phyloP scores from a whole-genome alignment of 1,284 basidiomycete genomes.

The Cronartium ribicola region DNA sequence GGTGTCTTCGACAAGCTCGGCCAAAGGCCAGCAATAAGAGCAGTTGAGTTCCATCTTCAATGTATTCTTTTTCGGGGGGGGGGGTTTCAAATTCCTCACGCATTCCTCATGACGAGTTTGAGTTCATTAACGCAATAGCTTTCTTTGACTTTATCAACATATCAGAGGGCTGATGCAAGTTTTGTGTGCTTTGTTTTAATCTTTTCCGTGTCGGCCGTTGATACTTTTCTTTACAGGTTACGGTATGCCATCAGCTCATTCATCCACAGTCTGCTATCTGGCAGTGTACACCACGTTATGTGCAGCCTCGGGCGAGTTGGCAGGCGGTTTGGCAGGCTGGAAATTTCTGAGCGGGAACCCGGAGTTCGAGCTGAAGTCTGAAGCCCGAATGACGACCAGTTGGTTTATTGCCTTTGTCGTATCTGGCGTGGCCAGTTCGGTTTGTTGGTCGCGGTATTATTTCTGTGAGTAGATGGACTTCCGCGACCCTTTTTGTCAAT shows the following conservation, averaged over 20 bases:
- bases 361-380: not conserved
- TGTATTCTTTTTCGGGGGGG: no score
- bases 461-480: constrained; percentile 7
- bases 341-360: not conserved
- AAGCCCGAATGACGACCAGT: not conserved
- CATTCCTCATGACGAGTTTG: no score
- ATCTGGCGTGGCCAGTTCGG: not conserved
- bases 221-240: no score
- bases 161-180: no score
- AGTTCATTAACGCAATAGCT: no score
- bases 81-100: no score
- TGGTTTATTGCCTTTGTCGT: not conserved
- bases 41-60: not conserved
- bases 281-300: not conserved
- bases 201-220: no score
- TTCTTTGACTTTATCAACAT: no score
- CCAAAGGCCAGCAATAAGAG: not conserved
- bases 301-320: not conserved
- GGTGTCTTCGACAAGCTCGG: not conserved
- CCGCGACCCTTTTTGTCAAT: not conserved
- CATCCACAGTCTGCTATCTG: not conserved
- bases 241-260: not conserved
- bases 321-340: not conserved
- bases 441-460: constrained; percentile 7
- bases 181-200: no score